Conservation (phyloP, 2,329 filamentous ascomycete genomes). For the Colletotrichum endophyticum region DNA sequence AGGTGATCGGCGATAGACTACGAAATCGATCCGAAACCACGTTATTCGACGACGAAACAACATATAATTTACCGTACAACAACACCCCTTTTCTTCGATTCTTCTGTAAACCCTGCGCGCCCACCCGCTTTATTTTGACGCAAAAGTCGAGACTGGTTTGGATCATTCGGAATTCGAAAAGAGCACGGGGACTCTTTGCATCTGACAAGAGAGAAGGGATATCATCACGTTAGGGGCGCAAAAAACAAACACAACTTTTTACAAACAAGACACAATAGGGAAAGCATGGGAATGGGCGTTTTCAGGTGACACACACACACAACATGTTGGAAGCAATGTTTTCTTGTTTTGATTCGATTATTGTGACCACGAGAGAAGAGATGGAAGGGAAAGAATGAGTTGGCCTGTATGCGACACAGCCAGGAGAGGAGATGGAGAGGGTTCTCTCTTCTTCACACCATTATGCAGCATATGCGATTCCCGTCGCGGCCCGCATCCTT, state of each 20-base stretch:
- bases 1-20: not conserved
- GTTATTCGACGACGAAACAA: not conserved
- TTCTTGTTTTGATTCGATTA: not conserved
- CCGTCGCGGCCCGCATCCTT: not conserved
- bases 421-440: not conserved
- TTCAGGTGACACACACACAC: constrained; percentile 2
- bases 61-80: constrained; percentile 1
- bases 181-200: not conserved
- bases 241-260: not conserved
- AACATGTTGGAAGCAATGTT: not conserved
- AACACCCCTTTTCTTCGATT: not conserved
- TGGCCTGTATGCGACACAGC: not conserved
- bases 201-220: not conserved
- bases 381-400: not conserved
- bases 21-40: not conserved
- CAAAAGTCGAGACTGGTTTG: constrained; percentile 6
- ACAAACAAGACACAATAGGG: constrained; percentile 1
- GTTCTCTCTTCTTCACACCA: not conserved
- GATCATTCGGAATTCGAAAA: not conserved
- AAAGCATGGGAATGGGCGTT: constrained; percentile 20
- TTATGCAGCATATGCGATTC: not conserved
- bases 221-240: not conserved
- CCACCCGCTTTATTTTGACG: not conserved
- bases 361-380: constrained; percentile 12
- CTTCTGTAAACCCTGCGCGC: not conserved